Percentiles rank a stretch among this genome's conserved stretches.
phyloP scores from a whole-genome alignment of 176 grass and related monocot species.

The Dactylis glomerata region DNA sequence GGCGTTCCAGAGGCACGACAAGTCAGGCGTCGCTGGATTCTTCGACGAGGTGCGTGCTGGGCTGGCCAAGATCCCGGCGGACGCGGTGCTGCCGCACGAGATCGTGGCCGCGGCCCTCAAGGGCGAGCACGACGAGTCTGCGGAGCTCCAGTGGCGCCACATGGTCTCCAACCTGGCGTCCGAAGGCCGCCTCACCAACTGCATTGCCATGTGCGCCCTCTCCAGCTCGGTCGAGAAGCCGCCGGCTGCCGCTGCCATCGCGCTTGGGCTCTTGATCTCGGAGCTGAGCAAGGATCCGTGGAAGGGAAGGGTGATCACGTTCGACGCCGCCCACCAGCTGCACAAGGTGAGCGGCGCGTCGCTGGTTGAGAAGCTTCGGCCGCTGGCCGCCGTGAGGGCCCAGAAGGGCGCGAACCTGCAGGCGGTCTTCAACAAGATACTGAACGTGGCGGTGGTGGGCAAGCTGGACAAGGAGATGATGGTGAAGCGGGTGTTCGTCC shows the following conservation, averaged over 20 bases:
- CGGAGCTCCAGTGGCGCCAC: slow-evolving; percentile 12
- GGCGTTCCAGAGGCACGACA: slow-evolving; percentile 56
- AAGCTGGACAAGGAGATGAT: slow-evolving; percentile 51
- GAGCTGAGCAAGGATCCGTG: not conserved
- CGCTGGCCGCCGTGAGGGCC: slow-evolving; percentile 34
- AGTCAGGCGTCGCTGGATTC: not conserved
- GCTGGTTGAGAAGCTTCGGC: slow-evolving; percentile 50
- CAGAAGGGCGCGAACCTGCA: slow-evolving; percentile 54
- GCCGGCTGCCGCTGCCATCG: slow-evolving; percentile 45
- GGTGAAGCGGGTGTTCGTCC: slow-evolving; percentile 66
- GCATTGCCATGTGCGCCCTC: slow-evolving; percentile 77
- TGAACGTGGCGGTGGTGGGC: slow-evolving; percentile 39
- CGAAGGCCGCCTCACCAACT: slow-evolving; percentile 17
- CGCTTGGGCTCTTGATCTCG: slow-evolving; percentile 31
- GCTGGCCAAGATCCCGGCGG: not conserved
- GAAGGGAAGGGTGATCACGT: slow-evolving; percentile 10
- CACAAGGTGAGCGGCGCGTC: slow-evolving; percentile 36
- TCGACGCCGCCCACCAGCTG: slow-evolving; percentile 4
- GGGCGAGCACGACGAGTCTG: slow-evolving; percentile 8
- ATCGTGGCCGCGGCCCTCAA: not conserved
- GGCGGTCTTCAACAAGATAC: slow-evolving; percentile 13
- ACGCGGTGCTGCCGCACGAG: not conserved
- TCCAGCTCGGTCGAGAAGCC: slow-evolving; percentile 30
- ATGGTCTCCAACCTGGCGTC: slow-evolving; percentile 33
- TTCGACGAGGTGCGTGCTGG: slow-evolving; percentile 3